Conservation (phyloP, 192 early-diverging fungal genomes). For the Coemansia sp. region DNA sequence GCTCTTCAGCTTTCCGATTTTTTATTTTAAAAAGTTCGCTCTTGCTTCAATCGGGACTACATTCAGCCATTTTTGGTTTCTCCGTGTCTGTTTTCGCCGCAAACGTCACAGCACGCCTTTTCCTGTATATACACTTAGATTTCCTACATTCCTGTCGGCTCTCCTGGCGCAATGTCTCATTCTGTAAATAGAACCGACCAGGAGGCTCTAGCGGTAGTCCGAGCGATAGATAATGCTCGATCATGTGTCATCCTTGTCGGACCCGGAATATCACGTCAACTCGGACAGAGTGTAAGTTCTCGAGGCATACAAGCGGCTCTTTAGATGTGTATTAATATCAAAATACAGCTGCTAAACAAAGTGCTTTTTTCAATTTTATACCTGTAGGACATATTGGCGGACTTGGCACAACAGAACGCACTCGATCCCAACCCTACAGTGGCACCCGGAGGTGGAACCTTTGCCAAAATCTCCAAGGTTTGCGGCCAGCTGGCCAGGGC, state of each 20-base stretch:
- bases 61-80: neutral
- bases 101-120: neutral
- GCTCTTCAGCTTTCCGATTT: neutral
- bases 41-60: neutral
- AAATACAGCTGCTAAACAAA: neutral
- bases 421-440: neutral
- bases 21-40: neutral
- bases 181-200: conserved; percentile 1
- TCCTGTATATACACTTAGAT: conserved; percentile 5
- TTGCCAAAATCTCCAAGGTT: conserved; percentile 29
- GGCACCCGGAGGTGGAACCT: neutral
- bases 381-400: conserved; percentile 6
- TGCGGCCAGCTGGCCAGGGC: conserved; percentile 26
- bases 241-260: conserved; percentile 42
- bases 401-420: conserved; percentile 10
- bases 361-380: neutral
- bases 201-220: neutral
- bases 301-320: neutral
- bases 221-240: conserved; percentile 14
- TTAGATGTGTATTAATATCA: neutral
- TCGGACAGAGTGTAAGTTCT: conserved; percentile 16
- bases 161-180: neutral
- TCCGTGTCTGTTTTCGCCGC: neutral
- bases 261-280: conserved; percentile 7
- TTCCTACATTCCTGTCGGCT: neutral